Evolutionary conservation across 129 eudicot genomes (phyloP).

Genomic region (Centaurea solstitialis): DNA sequence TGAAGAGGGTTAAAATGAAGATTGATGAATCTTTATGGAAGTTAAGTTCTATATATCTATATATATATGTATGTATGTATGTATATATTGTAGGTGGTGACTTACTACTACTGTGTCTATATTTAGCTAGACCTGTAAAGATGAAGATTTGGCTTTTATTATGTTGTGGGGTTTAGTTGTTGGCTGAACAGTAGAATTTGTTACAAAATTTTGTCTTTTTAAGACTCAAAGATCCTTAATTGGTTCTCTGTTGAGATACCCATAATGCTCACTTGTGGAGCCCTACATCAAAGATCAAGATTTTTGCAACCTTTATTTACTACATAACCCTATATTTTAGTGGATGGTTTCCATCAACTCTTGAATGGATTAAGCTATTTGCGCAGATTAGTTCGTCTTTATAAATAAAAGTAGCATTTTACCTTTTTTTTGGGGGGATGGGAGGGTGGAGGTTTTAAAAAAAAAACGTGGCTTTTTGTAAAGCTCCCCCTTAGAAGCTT

Average conservation of each 20-base stretch:
- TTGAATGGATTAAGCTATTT: too few species aligned
- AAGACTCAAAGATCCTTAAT: constrained; percentile 1
- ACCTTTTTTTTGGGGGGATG: too few species aligned
- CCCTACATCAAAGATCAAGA: constrained; percentile 7
- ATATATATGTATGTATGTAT: neutral
- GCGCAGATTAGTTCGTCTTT: too few species aligned
- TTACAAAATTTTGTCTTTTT: constrained; percentile 19
- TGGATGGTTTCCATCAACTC: neutral
- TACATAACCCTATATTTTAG: neutral
- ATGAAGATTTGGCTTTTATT: constrained; percentile 29
- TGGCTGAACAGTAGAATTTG: constrained; percentile 21
- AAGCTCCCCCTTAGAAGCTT: too few species aligned
- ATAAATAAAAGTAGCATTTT: too few species aligned
- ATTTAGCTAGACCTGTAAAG: constrained; percentile 23
- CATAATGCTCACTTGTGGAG: neutral
- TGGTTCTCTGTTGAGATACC: neutral
- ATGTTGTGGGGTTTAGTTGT: constrained; percentile 38
- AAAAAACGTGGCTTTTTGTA: too few species aligned
- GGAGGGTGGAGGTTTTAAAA: too few species aligned
- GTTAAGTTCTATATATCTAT: neutral
- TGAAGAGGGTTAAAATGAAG: constrained; percentile 13
- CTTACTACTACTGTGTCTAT: constrained; percentile 11
- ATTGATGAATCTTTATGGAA: constrained; percentile 4
- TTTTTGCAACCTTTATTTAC: neutral
- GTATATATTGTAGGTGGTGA: neutral